Evolutionary conservation across 306 rosid species (phyloP).

Genomic region (Malus asiatica): DNA sequence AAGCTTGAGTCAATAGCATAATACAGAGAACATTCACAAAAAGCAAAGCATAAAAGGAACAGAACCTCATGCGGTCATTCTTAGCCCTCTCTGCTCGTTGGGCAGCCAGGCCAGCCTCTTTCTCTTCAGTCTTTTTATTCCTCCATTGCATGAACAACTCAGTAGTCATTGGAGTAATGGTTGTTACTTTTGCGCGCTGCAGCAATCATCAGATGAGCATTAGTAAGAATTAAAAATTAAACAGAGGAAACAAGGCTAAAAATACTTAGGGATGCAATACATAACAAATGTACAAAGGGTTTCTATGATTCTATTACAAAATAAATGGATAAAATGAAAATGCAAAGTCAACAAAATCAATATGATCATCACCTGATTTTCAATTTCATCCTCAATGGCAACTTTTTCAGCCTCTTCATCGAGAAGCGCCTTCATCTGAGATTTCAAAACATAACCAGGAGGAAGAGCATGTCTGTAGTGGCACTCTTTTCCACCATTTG

Average conservation of each 20-base stretch:
- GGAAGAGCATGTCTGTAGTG: constrained; percentile 98
- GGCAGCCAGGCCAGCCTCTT: constrained; percentile 82
- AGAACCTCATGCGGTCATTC: constrained; percentile 92
- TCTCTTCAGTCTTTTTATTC: constrained; percentile 76
- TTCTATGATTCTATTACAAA: not conserved
- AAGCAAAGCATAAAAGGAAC: not conserved
- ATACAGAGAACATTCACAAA: not conserved
- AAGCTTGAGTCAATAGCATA: not conserved
- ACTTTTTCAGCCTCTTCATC: constrained; percentile 69
- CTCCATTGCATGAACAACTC: constrained; percentile 83
- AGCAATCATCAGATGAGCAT: constrained; percentile 7
- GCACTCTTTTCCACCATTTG: constrained; percentile 87
- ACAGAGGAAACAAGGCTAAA: not conserved
- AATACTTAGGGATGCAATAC: not conserved
- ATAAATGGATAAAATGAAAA: not conserved
- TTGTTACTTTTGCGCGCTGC: constrained; percentile 68
- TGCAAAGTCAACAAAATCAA: not conserved
- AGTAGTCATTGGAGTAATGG: constrained; percentile 80
- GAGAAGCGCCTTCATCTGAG: constrained; percentile 95
- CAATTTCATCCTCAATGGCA: constrained; percentile 86
- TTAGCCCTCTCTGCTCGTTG: constrained; percentile 94
- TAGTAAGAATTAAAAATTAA: not conserved
- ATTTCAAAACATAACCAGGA: constrained; percentile 83
- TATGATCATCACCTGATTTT: constrained; percentile 56
- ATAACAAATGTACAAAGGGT: not conserved